A percentile compares a stretch with the other conserved stretches of the same genome.
phyloP scores from a whole-genome alignment of 345 rosid species.

The Luvunga scandens region DNA sequence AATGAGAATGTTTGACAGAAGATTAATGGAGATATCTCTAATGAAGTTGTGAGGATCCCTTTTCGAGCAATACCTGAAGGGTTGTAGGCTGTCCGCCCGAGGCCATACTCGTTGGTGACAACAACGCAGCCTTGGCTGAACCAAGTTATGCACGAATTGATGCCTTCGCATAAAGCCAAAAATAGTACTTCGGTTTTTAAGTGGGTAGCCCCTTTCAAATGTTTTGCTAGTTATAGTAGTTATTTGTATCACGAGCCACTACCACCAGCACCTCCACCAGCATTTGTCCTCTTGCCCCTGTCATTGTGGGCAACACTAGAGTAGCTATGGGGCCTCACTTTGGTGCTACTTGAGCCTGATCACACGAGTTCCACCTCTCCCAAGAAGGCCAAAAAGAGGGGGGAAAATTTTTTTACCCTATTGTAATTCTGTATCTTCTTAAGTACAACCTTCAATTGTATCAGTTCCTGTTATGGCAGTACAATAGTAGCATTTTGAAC shows the following conservation, averaged over 20 bases:
- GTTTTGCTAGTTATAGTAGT: conserved; percentile 28
- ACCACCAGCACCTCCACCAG: conserved; percentile 64
- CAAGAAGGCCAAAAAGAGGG: no score
- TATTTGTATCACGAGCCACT: conserved; percentile 47
- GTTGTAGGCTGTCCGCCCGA: conserved; percentile 11
- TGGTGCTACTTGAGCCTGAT: conserved; percentile 7
- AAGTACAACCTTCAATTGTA: conserved; percentile 17
- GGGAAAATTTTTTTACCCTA: neutral
- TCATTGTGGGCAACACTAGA: conserved; percentile 30
- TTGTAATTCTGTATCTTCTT: neutral
- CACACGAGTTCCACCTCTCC: conserved; percentile 25
- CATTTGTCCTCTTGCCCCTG: conserved; percentile 48
- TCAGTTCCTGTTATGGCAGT: neutral
- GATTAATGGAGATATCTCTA: neutral
- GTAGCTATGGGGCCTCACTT: conserved; percentile 23
- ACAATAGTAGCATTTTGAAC: neutral
- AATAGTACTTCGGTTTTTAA: conserved; percentile 16
- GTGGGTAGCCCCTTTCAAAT: conserved; percentile 39
- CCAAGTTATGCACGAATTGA: conserved; percentile 14
- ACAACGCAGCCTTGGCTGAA: conserved; percentile 13
- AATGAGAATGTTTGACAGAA: neutral
- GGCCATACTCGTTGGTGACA: conserved; percentile 18
- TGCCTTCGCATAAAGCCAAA: conserved; percentile 20
- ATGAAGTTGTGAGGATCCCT: conserved; percentile 2
- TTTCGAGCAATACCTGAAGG: conserved; percentile 26